Percentiles rank a stretch among this genome's conserved stretches.
Evolutionary conservation across 306 rosid species (phyloP).

Genomic region (Fagus sylvatica): DNA sequence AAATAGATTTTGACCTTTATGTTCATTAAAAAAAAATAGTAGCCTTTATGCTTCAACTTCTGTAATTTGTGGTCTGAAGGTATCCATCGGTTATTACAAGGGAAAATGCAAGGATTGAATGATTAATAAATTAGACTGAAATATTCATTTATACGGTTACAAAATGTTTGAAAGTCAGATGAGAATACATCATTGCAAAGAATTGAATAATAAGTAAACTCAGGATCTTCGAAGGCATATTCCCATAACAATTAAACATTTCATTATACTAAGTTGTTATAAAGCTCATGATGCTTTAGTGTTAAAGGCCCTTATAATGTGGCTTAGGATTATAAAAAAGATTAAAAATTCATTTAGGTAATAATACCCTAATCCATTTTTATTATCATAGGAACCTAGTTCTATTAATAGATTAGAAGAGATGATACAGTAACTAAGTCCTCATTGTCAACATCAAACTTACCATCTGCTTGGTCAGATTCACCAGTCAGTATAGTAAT

Average conservation of each 20-base stretch:
- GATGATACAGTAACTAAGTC: neutral
- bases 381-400: neutral
- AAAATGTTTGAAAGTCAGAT: conserved; percentile 5
- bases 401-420: neutral
- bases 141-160: neutral
- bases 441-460: conserved; percentile 22
- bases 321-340: neutral
- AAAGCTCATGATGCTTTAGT: conserved; percentile 29
- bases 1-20: no score
- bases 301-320: conserved; percentile 18
- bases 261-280: neutral
- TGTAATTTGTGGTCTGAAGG: neutral
- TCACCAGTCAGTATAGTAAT: conserved; percentile 33
- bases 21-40: no score
- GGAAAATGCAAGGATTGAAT: neutral
- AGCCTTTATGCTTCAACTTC: conserved; percentile 3
- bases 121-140: neutral
- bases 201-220: conserved; percentile 6
- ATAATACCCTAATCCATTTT: conserved; percentile 15
- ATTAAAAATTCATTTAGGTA: conserved; percentile 1
- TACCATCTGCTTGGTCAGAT: conserved; percentile 18
- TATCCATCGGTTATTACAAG: neutral
- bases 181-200: neutral
- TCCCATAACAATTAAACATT: conserved; percentile 14
- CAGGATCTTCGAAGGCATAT: conserved; percentile 29